Percentiles rank a stretch among this genome's conserved stretches.
Conservation (phyloP, 345 rosid species). For the Leavenworthia alabamica region DNA sequence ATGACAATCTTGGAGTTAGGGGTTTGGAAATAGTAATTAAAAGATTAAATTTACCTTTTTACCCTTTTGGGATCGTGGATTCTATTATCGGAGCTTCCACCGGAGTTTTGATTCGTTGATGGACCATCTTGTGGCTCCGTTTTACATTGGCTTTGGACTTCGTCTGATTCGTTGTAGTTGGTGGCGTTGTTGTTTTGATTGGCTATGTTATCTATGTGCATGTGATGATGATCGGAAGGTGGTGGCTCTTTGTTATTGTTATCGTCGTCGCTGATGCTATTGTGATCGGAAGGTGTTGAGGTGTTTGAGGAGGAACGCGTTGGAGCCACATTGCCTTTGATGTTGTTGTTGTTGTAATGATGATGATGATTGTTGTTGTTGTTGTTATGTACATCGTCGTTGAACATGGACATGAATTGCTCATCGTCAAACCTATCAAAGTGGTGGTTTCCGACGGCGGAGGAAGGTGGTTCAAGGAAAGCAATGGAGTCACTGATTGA, state of each 20-base stretch:
- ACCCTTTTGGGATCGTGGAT: constrained; percentile 78
- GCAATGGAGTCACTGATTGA: constrained; percentile 77
- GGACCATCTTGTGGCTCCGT: constrained; percentile 27
- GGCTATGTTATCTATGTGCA: constrained; percentile 26
- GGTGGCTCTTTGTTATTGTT: constrained; percentile 26
- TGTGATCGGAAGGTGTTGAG: constrained; percentile 74
- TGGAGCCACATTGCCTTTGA: constrained; percentile 37
- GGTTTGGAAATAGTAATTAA: constrained; percentile 51
- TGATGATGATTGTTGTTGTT: background rate
- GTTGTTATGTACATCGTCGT: constrained; percentile 38
- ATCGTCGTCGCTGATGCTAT: constrained; percentile 54
- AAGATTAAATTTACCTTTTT: constrained; percentile 50
- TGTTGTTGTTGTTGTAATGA: background rate
- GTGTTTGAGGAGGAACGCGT: constrained; percentile 60
- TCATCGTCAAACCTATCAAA: constrained; percentile 76
- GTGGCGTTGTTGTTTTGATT: constrained; percentile 14
- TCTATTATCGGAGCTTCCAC: constrained; percentile 33
- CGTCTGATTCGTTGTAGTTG: constrained; percentile 33
- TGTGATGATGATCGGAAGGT: constrained; percentile 34
- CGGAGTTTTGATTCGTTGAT: constrained; percentile 24
- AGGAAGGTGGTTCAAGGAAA: constrained; percentile 51
- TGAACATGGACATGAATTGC: constrained; percentile 81
- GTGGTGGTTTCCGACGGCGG: constrained; percentile 24
- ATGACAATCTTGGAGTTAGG: constrained; percentile 32
- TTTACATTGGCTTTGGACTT: constrained; percentile 57